phyloP scores from a whole-genome alignment of 106 monocot species.

The Phalaenopsis aphrodite region DNA sequence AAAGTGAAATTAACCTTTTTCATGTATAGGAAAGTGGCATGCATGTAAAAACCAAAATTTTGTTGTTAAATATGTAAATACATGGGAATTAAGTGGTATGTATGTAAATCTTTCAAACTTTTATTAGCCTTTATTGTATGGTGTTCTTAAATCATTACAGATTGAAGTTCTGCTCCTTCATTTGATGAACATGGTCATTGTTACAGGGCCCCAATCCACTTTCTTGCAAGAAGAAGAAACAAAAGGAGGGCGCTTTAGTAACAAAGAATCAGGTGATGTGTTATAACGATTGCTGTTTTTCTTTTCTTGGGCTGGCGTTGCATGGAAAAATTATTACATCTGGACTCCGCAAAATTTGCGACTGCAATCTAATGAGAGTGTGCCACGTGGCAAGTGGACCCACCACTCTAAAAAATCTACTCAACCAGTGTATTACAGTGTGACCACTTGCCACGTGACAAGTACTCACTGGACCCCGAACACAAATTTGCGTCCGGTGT shows the following conservation, averaged over 20 bases:
- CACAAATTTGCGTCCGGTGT: no score
- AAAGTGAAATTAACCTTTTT: no score
- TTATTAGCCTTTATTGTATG: background rate
- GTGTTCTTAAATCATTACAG: background rate
- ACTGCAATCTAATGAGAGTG: no score
- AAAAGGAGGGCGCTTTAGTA: slow-evolving; percentile 14
- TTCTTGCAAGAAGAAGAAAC: slow-evolving; percentile 69
- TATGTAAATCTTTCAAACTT: background rate
- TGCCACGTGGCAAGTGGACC: no score
- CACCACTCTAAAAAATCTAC: no score
- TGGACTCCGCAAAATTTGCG: no score
- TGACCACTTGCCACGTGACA: no score
- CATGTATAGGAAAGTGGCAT: background rate
- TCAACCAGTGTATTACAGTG: no score
- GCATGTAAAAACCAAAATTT: no score
- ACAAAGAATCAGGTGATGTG: slow-evolving; percentile 32
- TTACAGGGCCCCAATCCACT: slow-evolving; percentile 71
- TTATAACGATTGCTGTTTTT: background rate
- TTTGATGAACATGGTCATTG: background rate
- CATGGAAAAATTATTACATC: no score
- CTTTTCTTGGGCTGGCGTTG: background rate
- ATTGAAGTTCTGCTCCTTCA: background rate
- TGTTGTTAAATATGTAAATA: no score
- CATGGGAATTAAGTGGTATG: background rate
- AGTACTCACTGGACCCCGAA: no score